Evolutionary conservation across 805 yeast genomes (phyloP).

Genomic region (Candida adriatica): DNA sequence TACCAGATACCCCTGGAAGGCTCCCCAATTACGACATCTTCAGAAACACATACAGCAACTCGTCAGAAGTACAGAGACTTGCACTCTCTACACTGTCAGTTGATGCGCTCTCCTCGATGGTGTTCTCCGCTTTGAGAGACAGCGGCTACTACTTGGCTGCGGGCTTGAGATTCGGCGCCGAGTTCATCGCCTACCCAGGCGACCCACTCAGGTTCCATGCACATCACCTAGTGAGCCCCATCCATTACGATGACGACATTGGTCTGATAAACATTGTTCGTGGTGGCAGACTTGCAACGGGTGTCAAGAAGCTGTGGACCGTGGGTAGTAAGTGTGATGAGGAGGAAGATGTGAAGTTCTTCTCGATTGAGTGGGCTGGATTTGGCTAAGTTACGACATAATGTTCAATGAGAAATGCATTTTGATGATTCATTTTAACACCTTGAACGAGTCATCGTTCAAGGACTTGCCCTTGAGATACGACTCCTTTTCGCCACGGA

Average conservation of each 20-base stretch:
- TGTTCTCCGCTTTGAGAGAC: slow-evolving; percentile 15
- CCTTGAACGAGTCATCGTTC: slow-evolving; percentile 18
- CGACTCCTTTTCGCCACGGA: slow-evolving; percentile 30
- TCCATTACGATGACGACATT: slow-evolving; percentile 43
- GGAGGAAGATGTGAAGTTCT: slow-evolving; percentile 33
- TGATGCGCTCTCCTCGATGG: slow-evolving; percentile 4
- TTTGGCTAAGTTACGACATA: slow-evolving; percentile 44
- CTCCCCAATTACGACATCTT: slow-evolving; percentile 13
- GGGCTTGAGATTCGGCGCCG: slow-evolving; percentile 88
- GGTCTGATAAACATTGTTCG: slow-evolving; percentile 56
- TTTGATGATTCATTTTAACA: slow-evolving; percentile 5
- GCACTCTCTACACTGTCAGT: slow-evolving; percentile 2
- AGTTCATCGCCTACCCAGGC: slow-evolving; percentile 87
- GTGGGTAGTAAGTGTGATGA: slow-evolving; percentile 37
- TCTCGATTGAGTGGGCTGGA: slow-evolving; percentile 94
- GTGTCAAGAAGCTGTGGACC: slow-evolving; percentile 83
- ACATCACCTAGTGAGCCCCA: slow-evolving; percentile 61
- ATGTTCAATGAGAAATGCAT: background rate
- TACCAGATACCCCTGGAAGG: slow-evolving; percentile 14
- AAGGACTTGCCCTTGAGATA: slow-evolving; percentile 26
- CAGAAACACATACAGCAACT: slow-evolving; percentile 10
- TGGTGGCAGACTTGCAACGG: slow-evolving; percentile 89
- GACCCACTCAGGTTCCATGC: slow-evolving; percentile 90
- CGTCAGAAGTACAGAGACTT: slow-evolving; percentile 7
- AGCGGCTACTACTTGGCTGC: slow-evolving; percentile 60